Evolutionary conservation across 805 yeast species (phyloP).

Genomic region (Saturnispora galanensis): DNA sequence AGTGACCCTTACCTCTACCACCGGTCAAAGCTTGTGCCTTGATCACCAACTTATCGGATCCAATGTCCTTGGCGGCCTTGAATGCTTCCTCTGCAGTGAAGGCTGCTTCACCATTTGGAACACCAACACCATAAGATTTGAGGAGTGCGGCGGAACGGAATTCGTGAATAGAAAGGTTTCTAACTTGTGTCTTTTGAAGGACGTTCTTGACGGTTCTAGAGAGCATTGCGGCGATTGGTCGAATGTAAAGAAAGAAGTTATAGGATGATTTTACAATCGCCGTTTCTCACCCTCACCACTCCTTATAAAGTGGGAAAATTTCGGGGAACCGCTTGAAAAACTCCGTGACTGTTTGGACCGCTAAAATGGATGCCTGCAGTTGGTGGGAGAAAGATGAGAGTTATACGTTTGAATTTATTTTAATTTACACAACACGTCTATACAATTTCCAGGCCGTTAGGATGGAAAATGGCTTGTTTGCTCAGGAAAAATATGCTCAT

Average conservation of each 20-base stretch:
- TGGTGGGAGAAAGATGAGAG: no score
- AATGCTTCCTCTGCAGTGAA: constrained; percentile 82
- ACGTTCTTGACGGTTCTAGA: constrained; percentile 3
- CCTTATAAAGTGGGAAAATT: not conserved
- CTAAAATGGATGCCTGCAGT: no score
- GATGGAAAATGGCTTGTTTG: not conserved
- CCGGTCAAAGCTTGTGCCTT: constrained; percentile 99
- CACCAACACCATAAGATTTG: constrained; percentile 73
- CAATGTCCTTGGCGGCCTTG: constrained; percentile 66
- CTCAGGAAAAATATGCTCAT: not conserved
- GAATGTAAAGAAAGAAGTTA: not conserved
- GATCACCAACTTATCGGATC: constrained; percentile 76
- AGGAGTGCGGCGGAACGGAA: constrained; percentile 88
- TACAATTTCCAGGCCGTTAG: no score
- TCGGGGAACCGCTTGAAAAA: constrained; percentile 8
- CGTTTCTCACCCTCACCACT: no score
- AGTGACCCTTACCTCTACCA: constrained; percentile 99
- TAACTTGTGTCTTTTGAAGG: constrained; percentile 24
- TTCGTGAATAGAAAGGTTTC: constrained; percentile 89
- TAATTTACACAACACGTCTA: no score
- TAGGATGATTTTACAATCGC: not conserved
- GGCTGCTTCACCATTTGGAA: constrained; percentile 88
- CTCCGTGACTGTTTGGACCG: constrained; percentile 11
- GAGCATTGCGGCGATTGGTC: not conserved
- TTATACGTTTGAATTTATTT: no score